Conservation (phyloP, 208 protist species). For the Leishmania tarentolae region DNA sequence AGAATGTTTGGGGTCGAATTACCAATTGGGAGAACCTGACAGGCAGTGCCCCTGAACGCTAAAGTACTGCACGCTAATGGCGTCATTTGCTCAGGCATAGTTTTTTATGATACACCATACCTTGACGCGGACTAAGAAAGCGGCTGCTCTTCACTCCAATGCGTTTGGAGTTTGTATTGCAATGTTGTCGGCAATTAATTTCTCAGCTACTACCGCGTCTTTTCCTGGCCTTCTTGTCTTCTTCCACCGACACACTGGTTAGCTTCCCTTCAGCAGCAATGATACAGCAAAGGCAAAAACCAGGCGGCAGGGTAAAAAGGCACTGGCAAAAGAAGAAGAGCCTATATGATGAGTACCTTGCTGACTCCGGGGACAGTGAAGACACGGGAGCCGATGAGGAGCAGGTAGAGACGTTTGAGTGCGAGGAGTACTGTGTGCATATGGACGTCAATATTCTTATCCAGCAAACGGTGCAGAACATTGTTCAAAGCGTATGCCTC, state of each 20-base stretch:
- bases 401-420: conserved; percentile 39
- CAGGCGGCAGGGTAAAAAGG: conserved; percentile 10
- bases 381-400: conserved; percentile 24
- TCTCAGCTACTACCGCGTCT: not conserved
- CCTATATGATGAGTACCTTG: conserved; percentile 75
- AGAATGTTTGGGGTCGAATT: not conserved
- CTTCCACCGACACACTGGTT: not conserved
- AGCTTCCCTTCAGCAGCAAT: conserved; percentile 6
- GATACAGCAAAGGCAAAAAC: conserved; percentile 7
- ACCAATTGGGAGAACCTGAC: not conserved
- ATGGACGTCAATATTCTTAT: conserved; percentile 88
- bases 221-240: not conserved
- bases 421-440: conserved; percentile 57
- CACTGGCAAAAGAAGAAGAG: conserved; percentile 30
- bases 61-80: not conserved
- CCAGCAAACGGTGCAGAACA: conserved; percentile 77
- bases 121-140: not conserved
- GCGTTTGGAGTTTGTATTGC: not conserved
- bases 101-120: not conserved
- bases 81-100: not conserved
- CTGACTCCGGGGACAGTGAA: conserved; percentile 70
- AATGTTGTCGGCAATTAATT: not conserved
- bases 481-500: conserved; percentile 75
- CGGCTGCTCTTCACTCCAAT: not conserved
- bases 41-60: not conserved